Conservation (phyloP, 108 stramenopile genomes). For the Skeletonema menzelii region DNA sequence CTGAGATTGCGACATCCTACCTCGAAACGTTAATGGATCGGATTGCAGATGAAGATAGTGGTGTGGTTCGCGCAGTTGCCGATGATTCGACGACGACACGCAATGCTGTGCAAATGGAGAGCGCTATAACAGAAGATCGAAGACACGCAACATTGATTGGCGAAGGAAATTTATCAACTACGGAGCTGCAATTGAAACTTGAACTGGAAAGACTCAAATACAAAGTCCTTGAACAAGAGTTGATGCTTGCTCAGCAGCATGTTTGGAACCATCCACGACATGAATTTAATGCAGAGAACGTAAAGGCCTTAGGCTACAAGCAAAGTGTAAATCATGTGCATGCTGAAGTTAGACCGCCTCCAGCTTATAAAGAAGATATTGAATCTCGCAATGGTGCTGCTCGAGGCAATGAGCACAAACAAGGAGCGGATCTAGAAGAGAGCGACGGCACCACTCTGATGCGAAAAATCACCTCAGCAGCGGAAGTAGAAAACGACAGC, state of each 20-base stretch:
- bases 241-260: constrained; percentile 4
- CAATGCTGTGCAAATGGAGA: neutral
- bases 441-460: neutral
- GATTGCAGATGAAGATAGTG: constrained; percentile 12
- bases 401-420: neutral
- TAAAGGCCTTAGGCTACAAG: constrained; percentile 22
- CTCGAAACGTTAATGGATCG: constrained; percentile 29
- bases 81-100: neutral
- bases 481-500: constrained; percentile 1
- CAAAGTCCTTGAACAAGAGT: constrained; percentile 50
- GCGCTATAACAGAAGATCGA: neutral
- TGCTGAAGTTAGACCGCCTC: neutral
- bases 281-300: constrained; percentile 1
- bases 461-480: constrained; percentile 1
- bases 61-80: neutral
- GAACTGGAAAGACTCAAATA: constrained; percentile 49
- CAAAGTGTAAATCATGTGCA: neutral
- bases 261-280: constrained; percentile 5
- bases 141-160: neutral
- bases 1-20: constrained; percentile 28
- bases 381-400: neutral
- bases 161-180: constrained; percentile 16
- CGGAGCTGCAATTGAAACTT: constrained; percentile 38
- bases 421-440: neutral
- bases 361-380: neutral